Evolutionary conservation across 2,329 filamentous ascomycete species (phyloP).

Genomic region (Gaeumannomyces sp.): DNA sequence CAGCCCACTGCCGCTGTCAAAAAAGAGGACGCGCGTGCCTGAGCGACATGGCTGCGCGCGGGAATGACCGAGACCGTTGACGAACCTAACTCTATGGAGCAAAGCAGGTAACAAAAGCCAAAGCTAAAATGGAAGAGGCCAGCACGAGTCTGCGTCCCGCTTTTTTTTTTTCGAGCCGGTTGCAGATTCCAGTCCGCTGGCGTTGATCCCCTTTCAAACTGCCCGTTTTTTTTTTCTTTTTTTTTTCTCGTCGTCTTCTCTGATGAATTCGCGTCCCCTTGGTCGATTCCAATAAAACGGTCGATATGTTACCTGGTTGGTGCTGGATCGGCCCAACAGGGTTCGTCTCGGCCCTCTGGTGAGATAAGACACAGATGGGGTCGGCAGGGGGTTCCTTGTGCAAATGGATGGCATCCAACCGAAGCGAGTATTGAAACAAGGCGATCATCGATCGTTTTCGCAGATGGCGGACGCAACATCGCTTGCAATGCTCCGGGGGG

Average conservation of each 20-base stretch:
- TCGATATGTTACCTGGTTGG: no score
- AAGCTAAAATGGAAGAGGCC: no score
- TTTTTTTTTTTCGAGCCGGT: no score
- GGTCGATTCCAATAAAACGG: neutral
- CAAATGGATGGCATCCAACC: neutral
- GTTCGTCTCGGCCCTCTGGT: neutral
- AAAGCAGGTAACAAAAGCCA: neutral
- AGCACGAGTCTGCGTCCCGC: no score
- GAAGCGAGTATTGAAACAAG: neutral
- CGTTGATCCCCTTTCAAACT: no score
- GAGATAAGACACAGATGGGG: neutral
- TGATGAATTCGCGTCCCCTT: neutral
- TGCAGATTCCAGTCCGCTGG: no score
- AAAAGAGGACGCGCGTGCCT: neutral
- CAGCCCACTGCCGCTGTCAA: neutral
- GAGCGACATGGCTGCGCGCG: neutral
- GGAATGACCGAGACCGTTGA: constrained; percentile 1
- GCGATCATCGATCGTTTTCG: constrained; percentile 1
- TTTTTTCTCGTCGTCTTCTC: no score
- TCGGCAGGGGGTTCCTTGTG: neutral
- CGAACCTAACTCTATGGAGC: neutral
- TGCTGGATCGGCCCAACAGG: neutral
- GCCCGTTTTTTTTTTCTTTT: no score
- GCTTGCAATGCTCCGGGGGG: neutral
- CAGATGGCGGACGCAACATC: neutral